Percentiles rank a stretch among this genome's conserved stretches.
phyloP scores from a whole-genome alignment of 805 yeast species.

The Saccharomyces jurei region DNA sequence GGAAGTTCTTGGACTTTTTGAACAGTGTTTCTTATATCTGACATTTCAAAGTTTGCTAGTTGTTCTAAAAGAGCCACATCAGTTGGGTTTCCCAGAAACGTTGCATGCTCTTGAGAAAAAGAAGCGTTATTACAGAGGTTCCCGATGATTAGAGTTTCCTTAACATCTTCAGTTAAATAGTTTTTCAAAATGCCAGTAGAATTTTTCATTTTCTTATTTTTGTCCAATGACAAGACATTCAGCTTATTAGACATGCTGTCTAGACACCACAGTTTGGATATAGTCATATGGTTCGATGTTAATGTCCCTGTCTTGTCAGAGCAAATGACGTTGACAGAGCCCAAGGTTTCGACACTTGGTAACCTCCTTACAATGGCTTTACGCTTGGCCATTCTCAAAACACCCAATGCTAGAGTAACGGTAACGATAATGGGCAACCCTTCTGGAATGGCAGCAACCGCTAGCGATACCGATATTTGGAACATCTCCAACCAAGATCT shows the following conservation, averaged over 20 bases:
- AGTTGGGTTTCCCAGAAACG: constrained; percentile 84
- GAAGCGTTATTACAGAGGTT: constrained; percentile 69
- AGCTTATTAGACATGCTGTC: constrained; percentile 42
- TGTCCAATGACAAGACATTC: constrained; percentile 37
- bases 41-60: constrained; percentile 58
- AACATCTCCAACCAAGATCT: constrained; percentile 96
- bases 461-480: constrained; percentile 92
- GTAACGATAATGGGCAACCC: constrained; percentile 98
- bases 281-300: constrained; percentile 88
- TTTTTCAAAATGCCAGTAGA: constrained; percentile 32
- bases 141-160: constrained; percentile 52
- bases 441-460: constrained; percentile 99
- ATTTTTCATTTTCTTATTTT: constrained; percentile 23
- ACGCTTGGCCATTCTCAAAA: constrained; percentile 88
- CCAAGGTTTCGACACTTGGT: constrained; percentile 92
- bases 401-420: constrained; percentile 93
- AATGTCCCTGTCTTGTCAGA: constrained; percentile 88
- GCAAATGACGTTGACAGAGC: constrained; percentile 89
- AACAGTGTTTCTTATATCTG: constrained; percentile 54
- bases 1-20: constrained; percentile 69
- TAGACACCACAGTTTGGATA: constrained; percentile 71
- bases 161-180: constrained; percentile 47
- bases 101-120: constrained; percentile 59
- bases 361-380: constrained; percentile 90
- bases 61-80: constrained; percentile 85